Conservation (phyloP, 2,329 filamentous ascomycete genomes). For the Cercospora canescens region DNA sequence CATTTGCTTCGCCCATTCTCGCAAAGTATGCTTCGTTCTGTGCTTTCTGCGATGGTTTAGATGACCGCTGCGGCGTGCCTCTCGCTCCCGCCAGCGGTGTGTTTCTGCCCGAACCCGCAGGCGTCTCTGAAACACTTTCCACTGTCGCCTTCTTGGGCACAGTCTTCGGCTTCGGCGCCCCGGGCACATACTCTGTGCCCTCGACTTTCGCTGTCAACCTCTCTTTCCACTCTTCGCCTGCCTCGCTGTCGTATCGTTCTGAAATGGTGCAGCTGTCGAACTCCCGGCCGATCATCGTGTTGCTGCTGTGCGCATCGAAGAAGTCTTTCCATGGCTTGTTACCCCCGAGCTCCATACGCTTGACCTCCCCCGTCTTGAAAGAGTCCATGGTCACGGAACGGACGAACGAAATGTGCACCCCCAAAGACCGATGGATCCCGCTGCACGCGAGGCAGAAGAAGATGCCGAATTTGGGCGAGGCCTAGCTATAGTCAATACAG, state of each 20-base stretch:
- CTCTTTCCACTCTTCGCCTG: conserved; percentile 95
- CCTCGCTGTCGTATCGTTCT: conserved; percentile 85
- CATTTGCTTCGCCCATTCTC: conserved; percentile 79
- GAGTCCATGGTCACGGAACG: conserved; percentile 98
- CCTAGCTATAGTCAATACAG: conserved; percentile 42
- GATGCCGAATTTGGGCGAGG: conserved; percentile 92
- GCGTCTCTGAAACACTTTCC: conserved; percentile 25
- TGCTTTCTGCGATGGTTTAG: conserved; percentile 49
- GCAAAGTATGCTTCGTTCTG: conserved; percentile 90
- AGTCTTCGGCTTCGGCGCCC: conserved; percentile 20
- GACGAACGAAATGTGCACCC: conserved; percentile 98
- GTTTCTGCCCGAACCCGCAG: conserved; percentile 28
- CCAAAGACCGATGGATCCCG: conserved; percentile 88
- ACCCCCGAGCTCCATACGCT: conserved; percentile 88
- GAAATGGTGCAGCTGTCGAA: conserved; percentile 90
- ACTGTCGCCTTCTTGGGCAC: conserved; percentile 27
- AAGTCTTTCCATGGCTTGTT: conserved; percentile 86
- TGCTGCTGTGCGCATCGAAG: conserved; percentile 64
- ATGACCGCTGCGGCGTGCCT: conserved; percentile 25
- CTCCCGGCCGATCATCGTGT: conserved; percentile 47
- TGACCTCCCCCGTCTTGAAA: conserved; percentile 90
- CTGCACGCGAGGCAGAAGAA: conserved; percentile 98
- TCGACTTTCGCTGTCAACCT: conserved; percentile 84
- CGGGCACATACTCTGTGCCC: conserved; percentile 77
- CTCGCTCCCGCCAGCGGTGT: conserved; percentile 25